Evolutionary conservation across 306 rosid genomes (phyloP).

Genomic region (Vigna mungo): DNA sequence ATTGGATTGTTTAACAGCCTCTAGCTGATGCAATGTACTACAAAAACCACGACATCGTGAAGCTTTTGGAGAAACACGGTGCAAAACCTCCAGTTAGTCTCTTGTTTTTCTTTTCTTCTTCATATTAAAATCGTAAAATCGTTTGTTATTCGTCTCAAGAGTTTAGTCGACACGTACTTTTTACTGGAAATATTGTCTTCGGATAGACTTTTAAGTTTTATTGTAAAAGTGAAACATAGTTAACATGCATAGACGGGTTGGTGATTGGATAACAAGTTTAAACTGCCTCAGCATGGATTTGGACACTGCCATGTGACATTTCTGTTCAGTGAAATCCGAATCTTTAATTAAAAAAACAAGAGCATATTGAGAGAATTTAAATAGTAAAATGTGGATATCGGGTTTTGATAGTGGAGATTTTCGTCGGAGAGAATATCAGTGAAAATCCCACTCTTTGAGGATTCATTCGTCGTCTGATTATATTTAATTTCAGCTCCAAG

Average conservation of each 20-base stretch:
- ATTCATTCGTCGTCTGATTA: neutral
- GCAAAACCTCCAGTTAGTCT: constrained; percentile 73
- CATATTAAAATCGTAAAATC: neutral
- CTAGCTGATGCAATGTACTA: constrained; percentile 91
- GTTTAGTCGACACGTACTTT: neutral
- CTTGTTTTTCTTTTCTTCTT: neutral
- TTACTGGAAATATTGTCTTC: no score
- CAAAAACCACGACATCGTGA: constrained; percentile 73
- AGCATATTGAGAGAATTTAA: neutral
- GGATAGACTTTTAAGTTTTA: no score
- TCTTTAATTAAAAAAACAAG: no score
- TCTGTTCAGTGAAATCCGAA: neutral
- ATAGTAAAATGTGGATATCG: neutral
- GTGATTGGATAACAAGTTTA: no score
- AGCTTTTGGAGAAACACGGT: constrained; percentile 83
- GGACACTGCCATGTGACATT: neutral
- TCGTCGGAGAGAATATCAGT: neutral
- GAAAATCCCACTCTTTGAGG: neutral
- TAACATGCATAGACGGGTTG: no score
- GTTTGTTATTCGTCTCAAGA: neutral
- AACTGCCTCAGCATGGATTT: no score
- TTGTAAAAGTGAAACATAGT: no score
- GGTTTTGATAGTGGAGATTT: neutral
- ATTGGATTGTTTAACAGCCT: constrained; percentile 63
- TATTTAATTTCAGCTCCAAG: neutral